Evolutionary conservation across 2,329 filamentous ascomycete species (phyloP).

Genomic region (Furcasterigmium sp.): DNA sequence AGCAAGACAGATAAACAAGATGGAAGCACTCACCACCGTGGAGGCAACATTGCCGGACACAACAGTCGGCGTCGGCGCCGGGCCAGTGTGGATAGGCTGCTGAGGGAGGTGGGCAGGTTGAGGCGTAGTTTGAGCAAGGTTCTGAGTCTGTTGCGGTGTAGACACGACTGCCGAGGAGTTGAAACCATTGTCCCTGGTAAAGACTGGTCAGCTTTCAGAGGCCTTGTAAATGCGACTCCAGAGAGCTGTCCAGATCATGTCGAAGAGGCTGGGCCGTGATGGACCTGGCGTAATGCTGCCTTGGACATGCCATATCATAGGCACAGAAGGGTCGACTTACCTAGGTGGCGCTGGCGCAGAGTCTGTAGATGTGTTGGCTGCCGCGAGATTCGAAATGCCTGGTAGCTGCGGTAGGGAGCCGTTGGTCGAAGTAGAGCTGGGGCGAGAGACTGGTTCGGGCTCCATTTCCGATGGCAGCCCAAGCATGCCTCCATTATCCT

Average conservation of each 20-base stretch:
- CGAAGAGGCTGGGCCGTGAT: no score
- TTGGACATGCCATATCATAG: no score
- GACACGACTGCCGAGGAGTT: not conserved
- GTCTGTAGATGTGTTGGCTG: conserved; percentile 30
- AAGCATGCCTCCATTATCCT: conserved; percentile 36
- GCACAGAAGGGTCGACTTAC: no score
- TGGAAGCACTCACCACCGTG: not conserved
- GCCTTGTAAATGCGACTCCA: no score
- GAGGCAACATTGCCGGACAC: not conserved
- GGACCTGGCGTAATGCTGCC: no score
- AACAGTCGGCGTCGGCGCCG: not conserved
- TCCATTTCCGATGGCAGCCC: conserved; percentile 23
- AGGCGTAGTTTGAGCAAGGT: not conserved
- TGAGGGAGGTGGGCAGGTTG: not conserved
- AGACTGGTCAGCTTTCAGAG: no score
- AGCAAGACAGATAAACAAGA: not conserved
- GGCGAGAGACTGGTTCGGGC: conserved; percentile 43
- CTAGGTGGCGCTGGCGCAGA: conserved; percentile 43
- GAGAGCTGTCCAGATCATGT: no score
- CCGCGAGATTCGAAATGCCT: conserved; percentile 38
- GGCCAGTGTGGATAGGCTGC: not conserved
- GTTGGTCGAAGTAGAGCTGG: conserved; percentile 42
- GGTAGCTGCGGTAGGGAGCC: conserved; percentile 40
- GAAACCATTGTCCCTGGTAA: not conserved
- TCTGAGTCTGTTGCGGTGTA: not conserved